Base-by-base conservation (phyloP, 2,329 filamentous ascomycete genomes). In the Aspergillus ibericus region DNA sequence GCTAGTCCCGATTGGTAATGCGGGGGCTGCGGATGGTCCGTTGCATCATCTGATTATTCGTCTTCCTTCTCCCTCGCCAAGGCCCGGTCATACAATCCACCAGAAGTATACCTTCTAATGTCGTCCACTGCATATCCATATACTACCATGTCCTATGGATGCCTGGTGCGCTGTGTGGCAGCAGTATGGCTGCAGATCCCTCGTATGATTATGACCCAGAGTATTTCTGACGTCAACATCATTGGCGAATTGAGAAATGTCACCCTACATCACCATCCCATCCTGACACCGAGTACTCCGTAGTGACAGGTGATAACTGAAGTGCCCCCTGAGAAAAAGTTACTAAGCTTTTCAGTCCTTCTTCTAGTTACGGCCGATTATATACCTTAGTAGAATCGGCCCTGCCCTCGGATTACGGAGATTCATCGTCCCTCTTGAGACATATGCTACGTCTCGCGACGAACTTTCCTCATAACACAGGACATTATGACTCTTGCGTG, bases 1-100 rank as follows among this genome's bases (percentile, higher is more conserved):
- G 52, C 62, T 68, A 68, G 53, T 54, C 51, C 62, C 29, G n/a
- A 53, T 67, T 52, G 15, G 61, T 49, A 62, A 64, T 53, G 66
- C 65, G 66, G 67, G 65, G 66, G n/a, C 15, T 56, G 58, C 25
- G 10, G 34, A 49, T 56, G 44, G 44, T n/a, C 44, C 38, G 36
- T 27, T 53, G 51, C 51, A 53, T 53, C 51, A 53, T 53, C 51
- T 53, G 51, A 53, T 53, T 53, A 5, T 40, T 32, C n/a, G n/a
- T n/a, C n/a, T n/a, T n/a, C n/a, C n/a, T n/a, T n/a, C n/a, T n/a
- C 7, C 9, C 27, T 15, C 25, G 8, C 36, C n/a, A 1, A 8
- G n/a, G n/a, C 29, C 54, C 58, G 57, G 57, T 60, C 42, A 58
- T 8, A 46, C 15, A 4, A 15, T 15, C 22, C 29, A 12, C 29